A percentile compares a stretch with the other conserved stretches of the same genome.
These are phyloP conservation scores for Cicer yamashitae DNA, from an alignment of 306 rosid species.

Conservation along the genomic window DNA sequence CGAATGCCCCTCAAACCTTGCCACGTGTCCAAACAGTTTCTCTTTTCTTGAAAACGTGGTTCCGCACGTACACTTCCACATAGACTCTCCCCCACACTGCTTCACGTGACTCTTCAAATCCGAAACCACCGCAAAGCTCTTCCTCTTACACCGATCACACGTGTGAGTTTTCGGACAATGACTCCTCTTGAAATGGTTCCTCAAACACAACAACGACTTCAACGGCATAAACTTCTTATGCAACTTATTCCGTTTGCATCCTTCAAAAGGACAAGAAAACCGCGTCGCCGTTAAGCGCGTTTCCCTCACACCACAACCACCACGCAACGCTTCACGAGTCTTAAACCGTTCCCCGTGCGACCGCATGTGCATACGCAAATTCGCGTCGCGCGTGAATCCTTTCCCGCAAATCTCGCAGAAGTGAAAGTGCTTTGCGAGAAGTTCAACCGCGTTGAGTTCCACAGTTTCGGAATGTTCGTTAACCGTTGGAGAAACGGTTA, in stretches of 20 bases:
- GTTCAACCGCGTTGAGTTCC: constrained; percentile 66
- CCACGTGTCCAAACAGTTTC: constrained; percentile 74
- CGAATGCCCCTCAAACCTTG: constrained; percentile 67
- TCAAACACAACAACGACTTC: constrained; percentile 65
- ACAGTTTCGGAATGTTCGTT: not conserved
- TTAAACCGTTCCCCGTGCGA: constrained; percentile 77
- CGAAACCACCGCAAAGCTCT: constrained; percentile 68
- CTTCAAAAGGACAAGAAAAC: constrained; percentile 69
- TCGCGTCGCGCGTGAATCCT: constrained; percentile 78
- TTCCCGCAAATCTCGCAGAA: constrained; percentile 77
- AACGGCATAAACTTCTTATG: constrained; percentile 65
- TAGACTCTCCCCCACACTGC: constrained; percentile 63
- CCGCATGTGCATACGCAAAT: constrained; percentile 81
- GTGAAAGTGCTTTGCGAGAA: constrained; percentile 65
- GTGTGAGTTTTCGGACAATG: constrained; percentile 75
- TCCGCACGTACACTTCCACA: constrained; percentile 75
- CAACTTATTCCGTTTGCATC: constrained; percentile 58
- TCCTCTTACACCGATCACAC: constrained; percentile 67
- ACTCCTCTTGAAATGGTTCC: constrained; percentile 82
- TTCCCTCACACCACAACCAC: constrained; percentile 29
- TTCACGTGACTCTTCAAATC: constrained; percentile 71
- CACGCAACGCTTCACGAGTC: constrained; percentile 58
- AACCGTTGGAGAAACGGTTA: not conserved
- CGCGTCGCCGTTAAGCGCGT: constrained; percentile 24
- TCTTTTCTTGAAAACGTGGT: constrained; percentile 74